Evolutionary conservation across 305 asterid species (phyloP).

Genomic region (Solanum hybrid): DNA sequence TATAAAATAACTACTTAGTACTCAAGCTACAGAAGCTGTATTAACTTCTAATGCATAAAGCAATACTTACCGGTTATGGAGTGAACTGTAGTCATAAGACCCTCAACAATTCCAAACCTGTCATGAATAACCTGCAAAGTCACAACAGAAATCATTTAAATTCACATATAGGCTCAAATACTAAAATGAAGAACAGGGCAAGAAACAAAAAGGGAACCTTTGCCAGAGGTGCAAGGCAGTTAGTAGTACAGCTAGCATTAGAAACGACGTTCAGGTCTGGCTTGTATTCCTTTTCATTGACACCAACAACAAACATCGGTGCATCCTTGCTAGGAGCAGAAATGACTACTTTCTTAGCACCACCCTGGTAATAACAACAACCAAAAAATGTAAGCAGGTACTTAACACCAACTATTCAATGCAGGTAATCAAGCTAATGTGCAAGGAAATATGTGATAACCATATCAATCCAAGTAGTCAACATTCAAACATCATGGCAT

Average conservation of each 20-base stretch:
- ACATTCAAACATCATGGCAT: neutral
- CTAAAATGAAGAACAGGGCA: neutral
- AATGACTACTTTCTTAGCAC: conserved; percentile 69
- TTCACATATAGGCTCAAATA: neutral
- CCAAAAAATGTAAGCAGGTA: neutral
- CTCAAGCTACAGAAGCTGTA: neutral
- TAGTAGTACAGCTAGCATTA: conserved; percentile 70
- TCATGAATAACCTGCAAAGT: conserved; percentile 46
- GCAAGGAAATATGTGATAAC: neutral
- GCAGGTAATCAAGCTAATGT: neutral
- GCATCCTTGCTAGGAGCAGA: conserved; percentile 71
- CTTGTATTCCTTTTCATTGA: conserved; percentile 56
- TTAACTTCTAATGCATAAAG: neutral
- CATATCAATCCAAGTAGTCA: neutral
- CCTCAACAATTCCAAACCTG: conserved; percentile 58
- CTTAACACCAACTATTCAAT: neutral
- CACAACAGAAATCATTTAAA: neutral
- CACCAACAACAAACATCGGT: conserved; percentile 74
- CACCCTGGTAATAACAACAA: conserved; percentile 30
- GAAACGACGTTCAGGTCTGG: conserved; percentile 45
- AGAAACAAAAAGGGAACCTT: conserved; percentile 29
- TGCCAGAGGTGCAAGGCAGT: conserved; percentile 71
- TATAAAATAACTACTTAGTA: neutral
- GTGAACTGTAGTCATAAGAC: conserved; percentile 67
- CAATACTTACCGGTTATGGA: conserved; percentile 44